These are phyloP conservation scores for Globisporangium megalacanthum DNA, from an alignment of 352 stramenopile genomes.

Conservation along the genomic window DNA sequence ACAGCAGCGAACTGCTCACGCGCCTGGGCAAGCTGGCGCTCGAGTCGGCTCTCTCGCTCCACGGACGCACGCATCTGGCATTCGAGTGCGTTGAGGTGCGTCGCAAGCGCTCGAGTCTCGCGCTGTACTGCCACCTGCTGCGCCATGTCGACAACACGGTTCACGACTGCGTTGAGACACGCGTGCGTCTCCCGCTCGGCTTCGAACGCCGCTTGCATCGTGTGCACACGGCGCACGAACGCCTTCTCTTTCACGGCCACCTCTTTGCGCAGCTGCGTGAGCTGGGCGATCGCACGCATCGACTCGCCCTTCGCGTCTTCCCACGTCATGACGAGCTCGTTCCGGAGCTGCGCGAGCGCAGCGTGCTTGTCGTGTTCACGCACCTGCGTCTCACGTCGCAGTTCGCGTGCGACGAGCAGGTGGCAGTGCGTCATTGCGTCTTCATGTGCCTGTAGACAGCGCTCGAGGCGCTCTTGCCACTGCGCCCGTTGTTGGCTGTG, in stretches of 20 bases:
- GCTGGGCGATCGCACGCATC: not conserved
- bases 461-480: slow-evolving; percentile 37
- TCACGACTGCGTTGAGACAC: slow-evolving; percentile 33
- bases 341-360: slow-evolving; percentile 15
- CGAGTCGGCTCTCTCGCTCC: slow-evolving; percentile 28
- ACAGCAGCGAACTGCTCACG: slow-evolving; percentile 24
- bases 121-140: slow-evolving; percentile 16
- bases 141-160: slow-evolving; percentile 40
- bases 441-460: slow-evolving; percentile 35
- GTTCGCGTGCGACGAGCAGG: slow-evolving; percentile 13
- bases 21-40: slow-evolving; percentile 21
- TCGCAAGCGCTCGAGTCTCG: slow-evolving; percentile 21
- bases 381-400: slow-evolving; percentile 4
- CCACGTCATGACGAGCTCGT: slow-evolving; percentile 33
- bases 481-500: slow-evolving; percentile 19
- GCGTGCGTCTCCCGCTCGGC: slow-evolving; percentile 18
- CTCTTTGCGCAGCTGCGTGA: slow-evolving; percentile 13
- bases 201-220: slow-evolving; percentile 9
- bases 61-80: slow-evolving; percentile 18
- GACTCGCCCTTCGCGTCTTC: slow-evolving; percentile 28
- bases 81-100: slow-evolving; percentile 31
- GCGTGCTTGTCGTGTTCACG: not conserved
- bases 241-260: slow-evolving; percentile 16
- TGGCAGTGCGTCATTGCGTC: slow-evolving; percentile 32
- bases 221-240: slow-evolving; percentile 12